Conservation (phyloP, 2,329 filamentous ascomycete species). For the Neofusicoccum cordaticola region DNA sequence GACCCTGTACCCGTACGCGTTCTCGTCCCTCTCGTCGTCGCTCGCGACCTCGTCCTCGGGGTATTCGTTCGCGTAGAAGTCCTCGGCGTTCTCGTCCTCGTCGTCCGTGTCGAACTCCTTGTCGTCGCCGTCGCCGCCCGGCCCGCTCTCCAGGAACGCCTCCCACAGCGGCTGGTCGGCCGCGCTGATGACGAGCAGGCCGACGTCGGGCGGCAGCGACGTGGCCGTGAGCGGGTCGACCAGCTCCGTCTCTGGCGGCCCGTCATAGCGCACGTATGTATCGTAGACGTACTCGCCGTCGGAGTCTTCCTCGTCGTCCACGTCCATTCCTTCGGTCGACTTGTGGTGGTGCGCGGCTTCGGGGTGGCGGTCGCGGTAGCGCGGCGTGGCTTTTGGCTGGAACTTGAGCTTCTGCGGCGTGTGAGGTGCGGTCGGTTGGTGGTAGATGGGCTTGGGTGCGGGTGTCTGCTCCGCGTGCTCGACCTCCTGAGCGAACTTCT, state of each 20-base stretch:
- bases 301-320: constrained; percentile 39
- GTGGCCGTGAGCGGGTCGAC: constrained; percentile 20
- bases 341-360: not conserved
- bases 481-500: constrained; percentile 33
- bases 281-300: constrained; percentile 60
- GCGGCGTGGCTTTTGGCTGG: constrained; percentile 34
- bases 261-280: constrained; percentile 54
- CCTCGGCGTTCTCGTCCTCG: constrained; percentile 67
- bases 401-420: constrained; percentile 26
- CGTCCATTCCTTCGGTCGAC: constrained; percentile 25
- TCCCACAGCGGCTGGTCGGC: constrained; percentile 56
- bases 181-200: constrained; percentile 50
- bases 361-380: constrained; percentile 35
- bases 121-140: constrained; percentile 43
- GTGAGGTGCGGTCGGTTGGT: not conserved
- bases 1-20: constrained; percentile 41
- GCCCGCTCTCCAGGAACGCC: constrained; percentile 53
- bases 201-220: constrained; percentile 29
- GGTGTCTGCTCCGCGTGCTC: constrained; percentile 23
- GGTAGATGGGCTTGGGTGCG: not conserved
- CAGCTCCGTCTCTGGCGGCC: constrained; percentile 21
- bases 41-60: constrained; percentile 75
- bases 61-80: constrained; percentile 76
- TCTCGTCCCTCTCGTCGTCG: constrained; percentile 61
- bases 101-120: constrained; percentile 57